Conservation (phyloP, 805 yeast genomes). For the Saccharomyces eubayanus region DNA sequence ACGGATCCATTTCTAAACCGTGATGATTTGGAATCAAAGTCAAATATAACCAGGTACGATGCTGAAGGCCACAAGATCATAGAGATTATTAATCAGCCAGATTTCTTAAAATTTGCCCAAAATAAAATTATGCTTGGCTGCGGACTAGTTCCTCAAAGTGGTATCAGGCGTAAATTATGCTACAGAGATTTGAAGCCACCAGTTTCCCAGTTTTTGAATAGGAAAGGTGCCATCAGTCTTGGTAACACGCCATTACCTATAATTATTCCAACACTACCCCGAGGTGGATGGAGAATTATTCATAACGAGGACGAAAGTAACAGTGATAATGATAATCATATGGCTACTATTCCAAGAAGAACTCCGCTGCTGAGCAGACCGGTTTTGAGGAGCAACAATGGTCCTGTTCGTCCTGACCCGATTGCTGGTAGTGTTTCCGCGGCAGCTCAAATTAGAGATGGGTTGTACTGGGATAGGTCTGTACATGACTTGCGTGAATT, state of each 20-base stretch:
- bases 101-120: slow-evolving; percentile 34
- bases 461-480: slow-evolving; percentile 31
- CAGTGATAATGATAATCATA: background rate
- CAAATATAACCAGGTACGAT: slow-evolving; percentile 48
- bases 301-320: slow-evolving; percentile 17
- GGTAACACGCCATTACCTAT: slow-evolving; percentile 19
- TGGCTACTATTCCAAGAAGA: background rate
- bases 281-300: slow-evolving; percentile 30
- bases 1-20: slow-evolving; percentile 30
- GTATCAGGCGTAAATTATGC: slow-evolving; percentile 20
- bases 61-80: slow-evolving; percentile 54
- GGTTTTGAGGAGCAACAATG: background rate
- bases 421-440: background rate
- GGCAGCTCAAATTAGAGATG: slow-evolving; percentile 10
- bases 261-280: slow-evolving; percentile 24
- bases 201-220: slow-evolving; percentile 27
- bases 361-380: background rate
- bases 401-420: background rate
- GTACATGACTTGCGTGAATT: slow-evolving; percentile 15
- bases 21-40: slow-evolving; percentile 27
- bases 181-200: slow-evolving; percentile 30
- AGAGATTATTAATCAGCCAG: slow-evolving; percentile 33
- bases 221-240: slow-evolving; percentile 25
- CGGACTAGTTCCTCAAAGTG: slow-evolving; percentile 26
- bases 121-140: slow-evolving; percentile 34